Base-by-base conservation (phyloP, 441 rosid species). In the Heliophila coronopifolia region DNA sequence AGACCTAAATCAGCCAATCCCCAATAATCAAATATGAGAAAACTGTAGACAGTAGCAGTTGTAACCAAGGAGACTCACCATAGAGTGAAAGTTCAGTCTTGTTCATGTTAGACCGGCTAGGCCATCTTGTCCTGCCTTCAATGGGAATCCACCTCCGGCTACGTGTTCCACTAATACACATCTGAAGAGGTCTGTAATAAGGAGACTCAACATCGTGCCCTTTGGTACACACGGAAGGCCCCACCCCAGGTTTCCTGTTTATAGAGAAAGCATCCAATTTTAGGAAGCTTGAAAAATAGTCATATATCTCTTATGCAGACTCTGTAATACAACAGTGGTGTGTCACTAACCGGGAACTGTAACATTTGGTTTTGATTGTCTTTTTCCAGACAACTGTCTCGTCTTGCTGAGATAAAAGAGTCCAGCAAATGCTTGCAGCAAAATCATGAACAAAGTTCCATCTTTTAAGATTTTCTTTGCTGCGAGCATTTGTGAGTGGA, bases 311-410 rank as follows among this genome's bases (percentile, higher is more conserved):
- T 45, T 13, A 52, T 13, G 23, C 18, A 40, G 34, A 49, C 10
- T 42, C 9, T 41, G 13, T 7, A 33, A 33, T 11, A 50, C 1
- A 20, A 34, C 5, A n/a, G 3, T 15, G 10, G 27, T 20, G 53
- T 58, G 6, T 65, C 51, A 34, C 88, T 69, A 60, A 93, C 97
- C 93, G 65, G 41, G 89, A 74, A 62, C 68, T 67, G 46, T 94
- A 84, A 66, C 99, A 94, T 59, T 54, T 73, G 44, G 44, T 81
- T 76, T 81, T 77, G 66, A 69, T 63, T n/a, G 94, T 86, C 73
- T 93, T 93, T 63, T 78, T 89, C 99, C 99, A 94, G 15, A 84
- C 77, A 59, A 81, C 93, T 42, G 99, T 94, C 73, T 83, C 93
- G 19, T 94, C 99, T 76, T 94, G 95, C 66, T 94, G 97, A 41